Percentiles rank a stretch among this genome's conserved stretches.
phyloP scores from a whole-genome alignment of 108 stramenopile species.

The Cylindrotheca fusiformis region DNA sequence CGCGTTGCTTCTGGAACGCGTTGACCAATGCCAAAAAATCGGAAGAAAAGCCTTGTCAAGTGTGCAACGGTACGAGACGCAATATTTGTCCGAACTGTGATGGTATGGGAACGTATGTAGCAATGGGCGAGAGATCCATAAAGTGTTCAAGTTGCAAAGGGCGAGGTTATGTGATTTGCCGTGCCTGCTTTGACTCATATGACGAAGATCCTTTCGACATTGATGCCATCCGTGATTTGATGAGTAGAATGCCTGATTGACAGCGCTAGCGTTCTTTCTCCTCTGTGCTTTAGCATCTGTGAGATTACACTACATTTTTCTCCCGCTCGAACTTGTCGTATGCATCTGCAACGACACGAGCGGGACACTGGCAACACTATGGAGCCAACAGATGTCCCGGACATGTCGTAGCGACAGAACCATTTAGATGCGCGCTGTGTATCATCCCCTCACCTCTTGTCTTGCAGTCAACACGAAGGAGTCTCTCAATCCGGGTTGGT shows the following conservation, averaged over 20 bases:
- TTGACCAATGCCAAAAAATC: slow-evolving; percentile 16
- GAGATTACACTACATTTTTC: too few species aligned
- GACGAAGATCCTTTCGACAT: slow-evolving; percentile 74
- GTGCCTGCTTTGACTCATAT: slow-evolving; percentile 64
- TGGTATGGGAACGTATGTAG: slow-evolving; percentile 58
- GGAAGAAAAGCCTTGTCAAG: slow-evolving; percentile 29
- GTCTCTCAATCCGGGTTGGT: too few species aligned
- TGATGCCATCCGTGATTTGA: slow-evolving; percentile 65
- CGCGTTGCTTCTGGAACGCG: slow-evolving; percentile 70
- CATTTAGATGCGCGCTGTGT: too few species aligned
- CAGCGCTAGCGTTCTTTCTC: neutral
- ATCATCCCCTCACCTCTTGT: too few species aligned
- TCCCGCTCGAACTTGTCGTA: too few species aligned
- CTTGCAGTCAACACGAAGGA: too few species aligned
- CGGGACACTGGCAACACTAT: too few species aligned
- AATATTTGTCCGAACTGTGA: slow-evolving; percentile 80
- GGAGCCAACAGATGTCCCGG: too few species aligned
- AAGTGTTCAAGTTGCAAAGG: slow-evolving; percentile 66
- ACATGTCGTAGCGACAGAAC: too few species aligned
- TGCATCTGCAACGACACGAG: too few species aligned
- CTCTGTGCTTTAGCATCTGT: too few species aligned
- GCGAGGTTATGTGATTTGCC: slow-evolving; percentile 72
- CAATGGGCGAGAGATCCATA: slow-evolving; percentile 52
- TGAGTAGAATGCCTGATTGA: slow-evolving; percentile 73
- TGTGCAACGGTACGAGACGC: slow-evolving; percentile 61